Evolutionary conservation across 2,329 filamentous ascomycete genomes (phyloP), one percentile per base, ranked within the genome.

Genomic region (Phialophora expanda): DNA sequence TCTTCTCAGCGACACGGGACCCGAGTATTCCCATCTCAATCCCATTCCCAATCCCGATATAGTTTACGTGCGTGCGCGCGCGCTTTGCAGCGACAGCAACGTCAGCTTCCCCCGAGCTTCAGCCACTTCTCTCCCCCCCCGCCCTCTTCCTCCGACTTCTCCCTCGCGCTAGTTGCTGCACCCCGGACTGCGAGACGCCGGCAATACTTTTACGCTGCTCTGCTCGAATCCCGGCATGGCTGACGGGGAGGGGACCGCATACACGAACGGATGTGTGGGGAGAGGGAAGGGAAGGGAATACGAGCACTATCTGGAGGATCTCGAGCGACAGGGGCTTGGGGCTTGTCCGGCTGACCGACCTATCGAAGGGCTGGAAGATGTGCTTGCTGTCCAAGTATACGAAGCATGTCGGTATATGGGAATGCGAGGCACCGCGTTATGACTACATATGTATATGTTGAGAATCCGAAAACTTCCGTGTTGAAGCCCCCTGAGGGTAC

Each of bases 191-290:
- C 48, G 8, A 17, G 44, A 20, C 44, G 41, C 17, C 56, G 56
- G 56, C 26, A 50, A 59, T 59, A 59, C 56, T 14, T 51, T 59
- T 59, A 59, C 22, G 44, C 56, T 12, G 44, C 11, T n/a, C n/a
- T n/a, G n/a, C 56, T 46, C 26, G 56, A 12, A 12, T 8, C n/a
- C 30, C 56, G 56, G 26, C 46, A 32, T 8, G 46, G 56, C 48
- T 26, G 48, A 51, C 46, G n/a, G n/a, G n/a, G n/a, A n/a, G n/a
- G n/a, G n/a, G n/a, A n/a, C 24, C 24, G 2, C 24, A 3, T 24
- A 24, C 24, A 24, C 24, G 24, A 30, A 30, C 30, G 30, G 30
- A 30, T 9, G 30, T 30, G 30, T 30, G 30, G 6, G 30, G 30
- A 2, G 6, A 7, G 7, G 2, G 30, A 1, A 4, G 9, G 32